Evolutionary conservation across 164 flowering plant species (phyloP).

Genomic region (Stephania japonica): DNA sequence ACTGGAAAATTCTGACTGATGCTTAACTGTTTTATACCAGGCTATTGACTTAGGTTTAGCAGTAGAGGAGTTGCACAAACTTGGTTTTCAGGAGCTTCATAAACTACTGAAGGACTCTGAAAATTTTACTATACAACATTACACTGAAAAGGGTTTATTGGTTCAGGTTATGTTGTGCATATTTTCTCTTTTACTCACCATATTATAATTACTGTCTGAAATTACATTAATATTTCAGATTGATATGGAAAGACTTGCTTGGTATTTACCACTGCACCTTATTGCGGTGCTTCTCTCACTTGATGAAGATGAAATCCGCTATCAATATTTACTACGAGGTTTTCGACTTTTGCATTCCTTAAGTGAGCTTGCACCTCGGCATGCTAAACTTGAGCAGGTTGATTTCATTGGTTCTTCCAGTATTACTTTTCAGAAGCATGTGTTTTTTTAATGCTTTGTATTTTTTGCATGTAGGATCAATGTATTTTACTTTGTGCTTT

Average conservation of each 20-base stretch:
- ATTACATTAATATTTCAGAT: constrained; percentile 44
- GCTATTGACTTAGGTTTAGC: constrained; percentile 58
- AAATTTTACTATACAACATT: constrained; percentile 33
- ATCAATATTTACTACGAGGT: constrained; percentile 64
- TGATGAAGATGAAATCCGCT: constrained; percentile 42
- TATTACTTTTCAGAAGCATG: not conserved
- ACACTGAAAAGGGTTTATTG: constrained; percentile 41
- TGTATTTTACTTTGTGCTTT: not conserved
- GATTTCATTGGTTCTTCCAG: not conserved
- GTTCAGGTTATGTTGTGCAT: constrained; percentile 40
- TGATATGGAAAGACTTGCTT: constrained; percentile 68
- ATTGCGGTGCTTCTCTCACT: constrained; percentile 60
- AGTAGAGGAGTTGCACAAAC: constrained; percentile 62
- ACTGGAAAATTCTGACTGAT: not conserved
- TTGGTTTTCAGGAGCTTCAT: constrained; percentile 60
- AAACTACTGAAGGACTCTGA: constrained; percentile 68
- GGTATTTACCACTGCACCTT: constrained; percentile 77
- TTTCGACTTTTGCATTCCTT: constrained; percentile 67
- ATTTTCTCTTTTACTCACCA: not conserved
- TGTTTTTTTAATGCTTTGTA: not conserved
- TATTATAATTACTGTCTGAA: constrained; percentile 3
- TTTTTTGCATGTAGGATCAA: not conserved
- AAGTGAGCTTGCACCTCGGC: constrained; percentile 64
- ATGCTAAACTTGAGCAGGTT: constrained; percentile 85
- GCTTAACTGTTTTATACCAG: constrained; percentile 30